Conservation (phyloP, 768 basidiomycete genomes). For the Rhodotorula babjevae region DNA sequence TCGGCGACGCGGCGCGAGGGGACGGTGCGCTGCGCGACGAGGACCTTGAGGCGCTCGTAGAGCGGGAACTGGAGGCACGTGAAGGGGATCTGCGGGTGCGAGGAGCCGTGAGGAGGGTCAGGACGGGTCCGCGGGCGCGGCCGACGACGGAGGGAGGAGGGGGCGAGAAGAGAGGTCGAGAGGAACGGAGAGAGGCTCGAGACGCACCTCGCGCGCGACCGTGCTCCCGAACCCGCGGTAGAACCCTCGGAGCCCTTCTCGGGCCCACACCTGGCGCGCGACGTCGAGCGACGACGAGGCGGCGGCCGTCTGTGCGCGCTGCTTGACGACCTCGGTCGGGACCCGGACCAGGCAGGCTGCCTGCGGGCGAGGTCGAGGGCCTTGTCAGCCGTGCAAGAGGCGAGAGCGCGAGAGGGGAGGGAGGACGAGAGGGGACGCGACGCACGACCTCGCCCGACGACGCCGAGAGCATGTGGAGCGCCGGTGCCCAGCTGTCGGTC, state of each 20-base stretch:
- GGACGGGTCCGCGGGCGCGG: too few species aligned
- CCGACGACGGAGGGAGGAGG: conserved; percentile 2
- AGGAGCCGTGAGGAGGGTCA: too few species aligned
- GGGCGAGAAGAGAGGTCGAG: not conserved
- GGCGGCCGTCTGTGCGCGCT: conserved; percentile 72
- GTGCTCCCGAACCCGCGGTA: conserved; percentile 84
- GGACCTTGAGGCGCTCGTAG: conserved; percentile 78
- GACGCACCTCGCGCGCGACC: conserved; percentile 61
- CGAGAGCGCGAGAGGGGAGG: not conserved
- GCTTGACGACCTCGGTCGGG: conserved; percentile 94
- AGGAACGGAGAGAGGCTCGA: conserved; percentile 8
- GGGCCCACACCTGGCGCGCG: conserved; percentile 46
- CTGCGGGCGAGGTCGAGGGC: not conserved
- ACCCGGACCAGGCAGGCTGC: conserved; percentile 86
- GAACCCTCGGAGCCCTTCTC: conserved; percentile 70
- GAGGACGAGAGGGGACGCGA: conserved; percentile 1
- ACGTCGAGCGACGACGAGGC: not conserved
- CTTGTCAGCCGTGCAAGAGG: not conserved
- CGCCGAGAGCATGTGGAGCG: conserved; percentile 59
- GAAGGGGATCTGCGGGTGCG: conserved; percentile 97
- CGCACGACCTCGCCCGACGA: conserved; percentile 58
- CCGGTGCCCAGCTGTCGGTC: conserved; percentile 49
- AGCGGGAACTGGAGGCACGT: conserved; percentile 92
- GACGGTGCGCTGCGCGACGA: conserved; percentile 53
- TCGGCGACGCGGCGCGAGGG: conserved; percentile 49